Percentiles rank a stretch among this genome's conserved stretches.
Conservation (phyloP, 2,329 filamentous ascomycete genomes). For the Sporothrix globosa region DNA sequence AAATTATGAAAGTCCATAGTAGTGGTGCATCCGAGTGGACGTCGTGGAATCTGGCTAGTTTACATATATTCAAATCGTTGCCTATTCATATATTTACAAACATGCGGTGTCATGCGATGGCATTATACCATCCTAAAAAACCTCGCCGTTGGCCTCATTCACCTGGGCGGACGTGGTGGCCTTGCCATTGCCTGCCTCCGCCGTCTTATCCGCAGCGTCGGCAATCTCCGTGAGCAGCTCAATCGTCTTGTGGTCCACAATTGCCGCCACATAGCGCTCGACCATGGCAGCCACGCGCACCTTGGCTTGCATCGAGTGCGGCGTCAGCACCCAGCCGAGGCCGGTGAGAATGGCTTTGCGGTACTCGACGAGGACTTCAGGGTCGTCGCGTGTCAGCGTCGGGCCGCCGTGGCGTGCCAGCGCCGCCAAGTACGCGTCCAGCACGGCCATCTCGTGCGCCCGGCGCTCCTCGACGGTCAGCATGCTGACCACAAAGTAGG, state of each 20-base stretch:
- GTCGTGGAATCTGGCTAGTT: too few species aligned
- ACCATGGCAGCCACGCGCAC: constrained; percentile 43
- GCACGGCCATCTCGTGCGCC: constrained; percentile 36
- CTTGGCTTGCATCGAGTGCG: constrained; percentile 45
- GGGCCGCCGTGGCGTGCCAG: constrained; percentile 19
- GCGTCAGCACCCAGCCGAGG: constrained; percentile 44
- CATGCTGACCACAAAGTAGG: constrained; percentile 28
- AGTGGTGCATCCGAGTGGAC: too few species aligned
- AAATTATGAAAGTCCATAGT: too few species aligned
- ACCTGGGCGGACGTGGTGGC: neutral
- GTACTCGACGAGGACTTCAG: constrained; percentile 40
- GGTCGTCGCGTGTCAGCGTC: constrained; percentile 23
- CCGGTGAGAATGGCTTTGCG: constrained; percentile 43
- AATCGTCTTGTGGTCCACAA: constrained; percentile 42
- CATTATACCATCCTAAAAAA: neutral
- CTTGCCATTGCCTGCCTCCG: neutral
- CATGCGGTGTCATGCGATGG: neutral
- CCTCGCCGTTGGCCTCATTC: neutral
- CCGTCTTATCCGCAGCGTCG: neutral
- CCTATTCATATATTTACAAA: neutral
- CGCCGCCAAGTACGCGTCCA: constrained; percentile 39
- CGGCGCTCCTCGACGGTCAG: constrained; percentile 13
- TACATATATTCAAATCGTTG: neutral
- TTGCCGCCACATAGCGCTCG: constrained; percentile 42
- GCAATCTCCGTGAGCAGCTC: constrained; percentile 17